Evolutionary conservation across 306 rosid genomes (phyloP).

Genomic region (Rubus idaeus): DNA sequence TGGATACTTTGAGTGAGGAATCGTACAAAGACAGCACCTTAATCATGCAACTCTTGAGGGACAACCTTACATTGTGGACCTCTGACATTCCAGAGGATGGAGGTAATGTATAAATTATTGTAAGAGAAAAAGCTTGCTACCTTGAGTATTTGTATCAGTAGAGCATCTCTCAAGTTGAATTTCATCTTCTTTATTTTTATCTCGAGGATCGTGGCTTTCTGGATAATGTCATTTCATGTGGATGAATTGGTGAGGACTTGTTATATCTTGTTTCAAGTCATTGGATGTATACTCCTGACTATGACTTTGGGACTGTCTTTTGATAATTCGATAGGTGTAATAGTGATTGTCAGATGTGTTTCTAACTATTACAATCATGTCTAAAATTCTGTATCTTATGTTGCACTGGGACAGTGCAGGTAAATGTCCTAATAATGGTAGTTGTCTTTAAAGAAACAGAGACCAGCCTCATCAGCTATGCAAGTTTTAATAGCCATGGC

Average conservation of each 20-base stretch:
- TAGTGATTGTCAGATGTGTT: not conserved
- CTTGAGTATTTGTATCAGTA: not conserved
- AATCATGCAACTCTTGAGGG: constrained; percentile 38
- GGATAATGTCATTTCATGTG: not conserved
- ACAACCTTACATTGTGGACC: constrained; percentile 39
- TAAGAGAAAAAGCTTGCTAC: not conserved
- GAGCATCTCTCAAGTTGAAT: not conserved
- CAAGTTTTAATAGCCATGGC: too few relatives aligned
- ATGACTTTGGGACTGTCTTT: not conserved
- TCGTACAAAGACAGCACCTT: constrained; percentile 41
- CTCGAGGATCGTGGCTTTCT: not conserved
- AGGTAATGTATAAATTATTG: constrained; percentile 16
- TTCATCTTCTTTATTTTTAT: not conserved
- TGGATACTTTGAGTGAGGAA: constrained; percentile 48
- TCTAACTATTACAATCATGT: not conserved
- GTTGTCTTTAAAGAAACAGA: not conserved
- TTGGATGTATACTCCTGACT: not conserved
- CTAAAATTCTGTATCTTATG: not conserved
- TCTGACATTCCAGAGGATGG: constrained; percentile 39
- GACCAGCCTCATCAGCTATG: not conserved
- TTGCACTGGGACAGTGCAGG: not conserved
- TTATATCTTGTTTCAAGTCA: not conserved
- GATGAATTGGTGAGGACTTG: not conserved
- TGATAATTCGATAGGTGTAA: not conserved
- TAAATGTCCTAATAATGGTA: not conserved